These are phyloP conservation scores for Mycena rosella DNA, from an alignment of 768 basidiomycete genomes.

Conservation along the genomic window DNA sequence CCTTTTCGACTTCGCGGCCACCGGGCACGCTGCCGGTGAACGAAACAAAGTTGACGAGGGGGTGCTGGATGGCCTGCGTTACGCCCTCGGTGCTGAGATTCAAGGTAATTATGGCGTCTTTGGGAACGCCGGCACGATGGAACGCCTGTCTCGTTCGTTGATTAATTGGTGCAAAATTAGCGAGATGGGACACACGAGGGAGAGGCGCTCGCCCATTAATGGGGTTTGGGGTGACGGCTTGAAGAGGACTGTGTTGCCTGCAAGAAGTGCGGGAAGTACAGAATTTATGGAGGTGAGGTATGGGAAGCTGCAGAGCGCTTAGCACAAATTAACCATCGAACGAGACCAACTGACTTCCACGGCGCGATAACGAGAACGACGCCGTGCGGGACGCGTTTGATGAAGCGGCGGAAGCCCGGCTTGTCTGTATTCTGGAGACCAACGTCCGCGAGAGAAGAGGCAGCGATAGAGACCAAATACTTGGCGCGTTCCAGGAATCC, in stretches of 20 bases:
- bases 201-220: slow-evolving; percentile 85
- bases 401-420: slow-evolving; percentile 86
- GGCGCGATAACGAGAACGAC: slow-evolving; percentile 91
- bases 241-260: slow-evolving; percentile 91
- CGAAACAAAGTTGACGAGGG: slow-evolving; percentile 80
- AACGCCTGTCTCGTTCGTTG: slow-evolving; percentile 47
- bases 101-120: slow-evolving; percentile 78
- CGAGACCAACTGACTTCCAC: slow-evolving; percentile 84
- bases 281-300: slow-evolving; percentile 93
- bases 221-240: slow-evolving; percentile 99
- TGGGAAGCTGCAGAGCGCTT: slow-evolving; percentile 71
- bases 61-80: slow-evolving; percentile 71
- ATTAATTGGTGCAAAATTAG: background rate
- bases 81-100: slow-evolving; percentile 78
- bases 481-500: slow-evolving; percentile 86
- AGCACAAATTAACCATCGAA: background rate
- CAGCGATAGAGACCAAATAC: slow-evolving; percentile 90
- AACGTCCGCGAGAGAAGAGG: slow-evolving; percentile 79
- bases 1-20: slow-evolving; percentile 79
- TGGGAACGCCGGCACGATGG: slow-evolving; percentile 81
- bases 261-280: slow-evolving; percentile 90
- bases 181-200: slow-evolving; percentile 52
- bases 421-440: slow-evolving; percentile 81
- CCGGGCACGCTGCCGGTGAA: slow-evolving; percentile 92
- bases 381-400: slow-evolving; percentile 87